phyloP scores from a whole-genome alignment of 805 yeast species.

The Tetrapisispora nanseiensis region DNA sequence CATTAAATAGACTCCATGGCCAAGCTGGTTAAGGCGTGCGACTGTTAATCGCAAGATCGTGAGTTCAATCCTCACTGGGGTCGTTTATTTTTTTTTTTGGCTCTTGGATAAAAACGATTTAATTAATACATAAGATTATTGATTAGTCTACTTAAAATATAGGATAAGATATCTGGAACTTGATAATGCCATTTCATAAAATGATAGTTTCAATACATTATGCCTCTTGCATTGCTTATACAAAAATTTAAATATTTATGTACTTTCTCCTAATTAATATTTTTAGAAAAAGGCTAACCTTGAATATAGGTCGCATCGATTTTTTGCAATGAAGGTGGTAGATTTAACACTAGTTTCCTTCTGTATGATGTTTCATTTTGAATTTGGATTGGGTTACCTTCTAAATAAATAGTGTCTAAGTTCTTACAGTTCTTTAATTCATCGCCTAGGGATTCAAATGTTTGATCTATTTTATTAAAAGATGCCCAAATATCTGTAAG shows the following conservation, averaged over 20 bases:
- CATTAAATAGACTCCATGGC: conserved; percentile 38
- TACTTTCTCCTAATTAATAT: too few species aligned
- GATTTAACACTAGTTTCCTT: conserved; percentile 63
- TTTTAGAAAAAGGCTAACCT: conserved; percentile 10
- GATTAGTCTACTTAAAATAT: too few species aligned
- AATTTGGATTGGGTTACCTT: conserved; percentile 80
- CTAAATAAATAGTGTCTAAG: conserved; percentile 85
- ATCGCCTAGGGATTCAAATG: conserved; percentile 57
- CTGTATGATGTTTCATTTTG: conserved; percentile 73
- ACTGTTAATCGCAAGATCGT: conserved; percentile 57
- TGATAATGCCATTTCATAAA: too few species aligned
- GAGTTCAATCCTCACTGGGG: conserved; percentile 54
- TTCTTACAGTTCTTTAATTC: conserved; percentile 53
- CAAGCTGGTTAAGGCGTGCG: conserved; percentile 57
- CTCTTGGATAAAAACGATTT: too few species aligned
- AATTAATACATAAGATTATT: too few species aligned
- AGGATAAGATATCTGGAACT: too few species aligned
- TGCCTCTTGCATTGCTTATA: too few species aligned
- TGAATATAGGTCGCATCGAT: conserved; percentile 81
- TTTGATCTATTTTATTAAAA: conserved; percentile 50
- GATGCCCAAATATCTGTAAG: conserved; percentile 94
- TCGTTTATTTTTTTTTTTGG: conserved; percentile 27
- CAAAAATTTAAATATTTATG: neutral
- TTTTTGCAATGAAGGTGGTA: conserved; percentile 57
- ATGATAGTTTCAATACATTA: too few species aligned